Percentiles rank a stretch among this genome's conserved stretches.
Evolutionary conservation across 1,284 basidiomycete species (phyloP).

Genomic region (Entoloma clypeatum): DNA sequence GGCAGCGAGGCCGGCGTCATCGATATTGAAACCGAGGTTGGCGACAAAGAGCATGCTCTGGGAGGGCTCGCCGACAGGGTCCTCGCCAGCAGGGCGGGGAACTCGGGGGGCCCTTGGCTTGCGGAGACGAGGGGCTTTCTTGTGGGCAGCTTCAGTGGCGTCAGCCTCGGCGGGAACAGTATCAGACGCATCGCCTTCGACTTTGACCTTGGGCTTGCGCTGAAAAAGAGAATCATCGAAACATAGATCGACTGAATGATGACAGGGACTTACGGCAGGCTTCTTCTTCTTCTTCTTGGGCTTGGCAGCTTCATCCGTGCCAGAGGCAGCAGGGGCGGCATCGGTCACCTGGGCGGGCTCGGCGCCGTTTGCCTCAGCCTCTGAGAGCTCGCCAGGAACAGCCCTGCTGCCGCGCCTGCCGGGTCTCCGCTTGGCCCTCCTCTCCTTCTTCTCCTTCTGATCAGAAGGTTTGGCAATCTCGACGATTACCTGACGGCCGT

Average conservation of each 20-base stretch:
- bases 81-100: constrained; percentile 66
- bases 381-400: constrained; percentile 80
- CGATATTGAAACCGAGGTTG: constrained; percentile 90
- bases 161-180: constrained; percentile 31
- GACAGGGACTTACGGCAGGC: constrained; percentile 45
- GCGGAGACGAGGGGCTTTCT: constrained; percentile 55
- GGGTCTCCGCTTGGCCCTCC: constrained; percentile 69
- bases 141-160: constrained; percentile 32
- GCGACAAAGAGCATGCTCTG: constrained; percentile 90
- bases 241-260: constrained; percentile 13
- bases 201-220: constrained; percentile 61
- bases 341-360: constrained; percentile 54
- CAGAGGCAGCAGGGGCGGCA: constrained; percentile 35
- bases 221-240: constrained; percentile 26
- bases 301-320: constrained; percentile 56
- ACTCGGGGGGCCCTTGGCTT: constrained; percentile 58
- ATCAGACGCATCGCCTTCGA: constrained; percentile 37
- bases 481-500: constrained; percentile 82
- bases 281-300: constrained; percentile 84
- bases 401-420: constrained; percentile 79
- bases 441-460: constrained; percentile 76
- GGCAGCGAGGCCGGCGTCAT: constrained; percentile 70
- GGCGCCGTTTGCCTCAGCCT: constrained; percentile 81
- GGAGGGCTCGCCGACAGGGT: constrained; percentile 75
- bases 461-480: constrained; percentile 88